phyloP scores from a whole-genome alignment of 1,139 yeast species.

The Lizanozyma gosingica region DNA sequence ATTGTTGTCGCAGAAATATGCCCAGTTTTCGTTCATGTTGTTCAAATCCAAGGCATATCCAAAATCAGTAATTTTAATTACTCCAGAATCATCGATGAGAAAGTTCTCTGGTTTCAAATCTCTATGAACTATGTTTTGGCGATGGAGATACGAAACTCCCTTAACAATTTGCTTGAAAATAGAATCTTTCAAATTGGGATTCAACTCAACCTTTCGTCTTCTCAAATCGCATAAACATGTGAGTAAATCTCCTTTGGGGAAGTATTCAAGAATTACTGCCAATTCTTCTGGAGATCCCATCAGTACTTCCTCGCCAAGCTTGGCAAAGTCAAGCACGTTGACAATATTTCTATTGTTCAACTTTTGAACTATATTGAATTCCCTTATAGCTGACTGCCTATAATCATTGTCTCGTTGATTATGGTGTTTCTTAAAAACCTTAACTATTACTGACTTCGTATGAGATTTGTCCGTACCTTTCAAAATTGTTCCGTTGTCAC shows the following conservation, averaged over 20 bases:
- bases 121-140: constrained; percentile 36
- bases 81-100: constrained; percentile 36
- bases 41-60: constrained; percentile 38
- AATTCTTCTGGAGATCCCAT: neutral
- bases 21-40: constrained; percentile 10
- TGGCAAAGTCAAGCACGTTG: neutral
- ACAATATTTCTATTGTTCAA: neutral
- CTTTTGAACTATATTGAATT: neutral
- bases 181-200: constrained; percentile 22
- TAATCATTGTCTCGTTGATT: neutral
- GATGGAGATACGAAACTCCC: constrained; percentile 39
- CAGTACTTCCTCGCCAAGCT: neutral
- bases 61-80: constrained; percentile 41
- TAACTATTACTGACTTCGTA: neutral
- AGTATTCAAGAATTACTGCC: neutral
- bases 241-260: neutral
- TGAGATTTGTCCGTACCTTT: neutral
- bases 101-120: constrained; percentile 52
- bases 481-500: neutral
- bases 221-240: neutral
- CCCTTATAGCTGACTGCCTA: neutral
- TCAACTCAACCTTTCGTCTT: neutral
- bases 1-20: constrained; percentile 8
- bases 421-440: neutral
- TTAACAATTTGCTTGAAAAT: constrained; percentile 39